Percentiles rank a stretch among this genome's conserved stretches.
Evolutionary conservation across 2,329 filamentous ascomycete genomes (phyloP).

Genomic region (Mycosphaerelloides madeirae): DNA sequence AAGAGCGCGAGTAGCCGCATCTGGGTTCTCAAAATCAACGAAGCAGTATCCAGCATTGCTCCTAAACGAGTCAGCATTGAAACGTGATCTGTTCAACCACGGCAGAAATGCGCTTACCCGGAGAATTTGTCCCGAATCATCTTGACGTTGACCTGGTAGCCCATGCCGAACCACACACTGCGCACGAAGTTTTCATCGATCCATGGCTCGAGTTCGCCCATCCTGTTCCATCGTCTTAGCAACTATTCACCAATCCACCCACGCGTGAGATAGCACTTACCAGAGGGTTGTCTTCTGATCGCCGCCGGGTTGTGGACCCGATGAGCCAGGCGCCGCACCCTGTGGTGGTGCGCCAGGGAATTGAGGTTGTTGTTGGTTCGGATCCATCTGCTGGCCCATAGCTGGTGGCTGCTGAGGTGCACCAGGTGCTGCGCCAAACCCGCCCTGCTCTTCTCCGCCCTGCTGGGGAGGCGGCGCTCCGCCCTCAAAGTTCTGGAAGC

Average conservation of each 20-base stretch:
- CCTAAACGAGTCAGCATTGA: constrained; percentile 18
- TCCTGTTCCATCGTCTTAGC: constrained; percentile 55
- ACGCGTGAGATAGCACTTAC: constrained; percentile 32
- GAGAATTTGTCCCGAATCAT: constrained; percentile 99
- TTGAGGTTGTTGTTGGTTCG: constrained; percentile 38
- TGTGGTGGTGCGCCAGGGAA: constrained; percentile 41
- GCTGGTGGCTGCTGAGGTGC: constrained; percentile 48
- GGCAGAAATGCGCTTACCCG: constrained; percentile 57
- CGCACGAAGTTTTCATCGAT: constrained; percentile 99
- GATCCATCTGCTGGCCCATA: constrained; percentile 56
- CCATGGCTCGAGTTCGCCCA: constrained; percentile 98
- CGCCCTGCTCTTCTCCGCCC: constrained; percentile 29
- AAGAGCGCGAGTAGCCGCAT: constrained; percentile 88
- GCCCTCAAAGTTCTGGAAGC: constrained; percentile 61
- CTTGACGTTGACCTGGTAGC: constrained; percentile 95
- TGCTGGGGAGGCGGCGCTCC: constrained; percentile 55
- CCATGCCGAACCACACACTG: constrained; percentile 88
- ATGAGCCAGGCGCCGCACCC: constrained; percentile 38
- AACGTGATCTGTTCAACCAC: background rate
- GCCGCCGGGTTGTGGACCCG: constrained; percentile 34
- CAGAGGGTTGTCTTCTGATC: constrained; percentile 52
- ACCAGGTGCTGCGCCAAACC: constrained; percentile 48
- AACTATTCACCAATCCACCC: constrained; percentile 4
- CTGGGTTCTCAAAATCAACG: constrained; percentile 80
- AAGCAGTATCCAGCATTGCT: constrained; percentile 99